These are phyloP conservation scores for Penicillium longicatenatum DNA, from an alignment of 495 filamentous ascomycete genomes.

Conservation along the genomic window DNA sequence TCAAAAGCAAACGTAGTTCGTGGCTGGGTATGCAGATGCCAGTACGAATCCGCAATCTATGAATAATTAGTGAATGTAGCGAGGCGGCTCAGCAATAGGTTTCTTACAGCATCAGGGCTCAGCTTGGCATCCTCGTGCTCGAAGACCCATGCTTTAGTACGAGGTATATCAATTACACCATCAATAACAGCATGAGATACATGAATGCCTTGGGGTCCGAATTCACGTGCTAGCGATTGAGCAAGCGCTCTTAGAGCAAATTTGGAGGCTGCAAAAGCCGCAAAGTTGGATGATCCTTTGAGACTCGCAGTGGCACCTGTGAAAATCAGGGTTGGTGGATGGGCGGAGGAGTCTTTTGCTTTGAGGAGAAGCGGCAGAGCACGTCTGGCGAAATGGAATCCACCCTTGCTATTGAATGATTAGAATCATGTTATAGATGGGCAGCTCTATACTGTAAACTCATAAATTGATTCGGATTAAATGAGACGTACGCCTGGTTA, in stretches of 20 bases:
- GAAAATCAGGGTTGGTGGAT: conserved; percentile 83
- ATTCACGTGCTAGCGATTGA: conserved; percentile 83
- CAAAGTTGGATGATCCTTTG: conserved; percentile 69
- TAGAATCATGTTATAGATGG: background rate
- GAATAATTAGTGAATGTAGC: conserved; percentile 15
- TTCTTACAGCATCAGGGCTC: conserved; percentile 75
- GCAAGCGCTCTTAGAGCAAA: conserved; percentile 77
- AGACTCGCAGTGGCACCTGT: conserved; percentile 84
- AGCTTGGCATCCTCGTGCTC: conserved; percentile 74
- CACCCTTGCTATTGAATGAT: conserved; percentile 57
- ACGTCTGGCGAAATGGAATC: conserved; percentile 76
- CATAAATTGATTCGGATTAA: background rate
- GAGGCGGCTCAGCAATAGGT: background rate
- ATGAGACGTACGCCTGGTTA: conserved; percentile 59
- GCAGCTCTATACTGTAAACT: background rate
- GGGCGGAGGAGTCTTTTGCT: conserved; percentile 43
- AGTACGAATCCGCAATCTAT: conserved; percentile 89
- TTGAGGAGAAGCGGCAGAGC: conserved; percentile 71
- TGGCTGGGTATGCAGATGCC: conserved; percentile 86
- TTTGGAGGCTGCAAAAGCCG: conserved; percentile 76
- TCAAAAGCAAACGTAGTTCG: conserved; percentile 80
- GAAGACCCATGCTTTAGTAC: conserved; percentile 60
- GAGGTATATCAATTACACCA: conserved; percentile 83
- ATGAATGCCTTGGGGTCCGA: conserved; percentile 86
- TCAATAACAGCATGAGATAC: conserved; percentile 86